These are phyloP conservation scores for Urochloa ruziziensis DNA, from an alignment of 176 grass and related monocot species.

Conservation along the genomic window DNA sequence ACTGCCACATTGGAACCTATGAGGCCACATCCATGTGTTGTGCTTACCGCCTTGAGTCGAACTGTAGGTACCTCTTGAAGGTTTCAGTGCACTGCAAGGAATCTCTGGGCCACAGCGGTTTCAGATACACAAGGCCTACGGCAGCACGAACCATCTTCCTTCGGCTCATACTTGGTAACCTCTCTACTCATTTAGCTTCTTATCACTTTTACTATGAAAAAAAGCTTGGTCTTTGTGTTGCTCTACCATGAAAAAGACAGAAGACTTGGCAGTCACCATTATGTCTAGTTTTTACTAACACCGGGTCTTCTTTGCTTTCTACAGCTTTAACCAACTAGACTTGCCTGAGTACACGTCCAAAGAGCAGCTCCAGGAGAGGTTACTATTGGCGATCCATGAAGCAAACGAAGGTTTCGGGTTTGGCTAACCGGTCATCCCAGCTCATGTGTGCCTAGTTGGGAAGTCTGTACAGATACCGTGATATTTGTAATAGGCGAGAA, in stretches of 20 bases:
- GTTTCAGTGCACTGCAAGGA: slow-evolving; percentile 93
- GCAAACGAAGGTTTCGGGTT: slow-evolving; percentile 99
- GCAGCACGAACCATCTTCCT: slow-evolving; percentile 89
- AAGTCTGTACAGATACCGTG: slow-evolving; percentile 40
- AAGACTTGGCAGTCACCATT: not conserved
- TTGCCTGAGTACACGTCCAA: slow-evolving; percentile 95
- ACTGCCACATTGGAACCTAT: not conserved
- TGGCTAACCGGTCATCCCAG: slow-evolving; percentile 42
- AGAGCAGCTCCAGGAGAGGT: slow-evolving; percentile 87
- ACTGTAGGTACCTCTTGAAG: slow-evolving; percentile 88
- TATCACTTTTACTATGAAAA: not conserved
- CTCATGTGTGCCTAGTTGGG: not conserved
- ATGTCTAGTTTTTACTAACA: slow-evolving; percentile 6
- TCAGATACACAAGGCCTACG: slow-evolving; percentile 99
- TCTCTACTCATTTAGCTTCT: not conserved
- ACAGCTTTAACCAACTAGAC: slow-evolving; percentile 98
- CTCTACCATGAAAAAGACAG: too few species aligned
- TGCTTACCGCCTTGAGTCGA: slow-evolving; percentile 32
- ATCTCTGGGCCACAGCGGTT: slow-evolving; percentile 90
- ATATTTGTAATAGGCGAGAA: slow-evolving; percentile 19
- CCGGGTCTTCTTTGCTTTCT: not conserved
- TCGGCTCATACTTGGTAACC: slow-evolving; percentile 96
- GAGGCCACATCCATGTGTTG: not conserved
- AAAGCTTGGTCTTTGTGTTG: not conserved
- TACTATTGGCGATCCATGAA: slow-evolving; percentile 92